These are phyloP conservation scores for Colletotrichum melonis DNA, from an alignment of 2,329 filamentous ascomycete species.

Conservation along the genomic window DNA sequence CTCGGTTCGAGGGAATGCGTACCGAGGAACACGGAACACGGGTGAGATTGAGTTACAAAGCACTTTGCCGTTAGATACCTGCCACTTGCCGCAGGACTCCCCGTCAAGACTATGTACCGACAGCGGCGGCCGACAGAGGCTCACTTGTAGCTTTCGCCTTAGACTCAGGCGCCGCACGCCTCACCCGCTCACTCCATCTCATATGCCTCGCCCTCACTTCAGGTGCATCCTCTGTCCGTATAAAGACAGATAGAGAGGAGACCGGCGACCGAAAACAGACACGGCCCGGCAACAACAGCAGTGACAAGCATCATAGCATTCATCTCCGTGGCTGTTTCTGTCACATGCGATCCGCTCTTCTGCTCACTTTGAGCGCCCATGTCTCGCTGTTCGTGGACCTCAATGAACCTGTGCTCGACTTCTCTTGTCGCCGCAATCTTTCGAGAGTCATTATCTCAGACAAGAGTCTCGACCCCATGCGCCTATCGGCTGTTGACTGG, in stretches of 20 bases:
- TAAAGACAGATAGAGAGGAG: neutral
- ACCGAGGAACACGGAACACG: conserved; percentile 15
- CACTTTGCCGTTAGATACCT: conserved; percentile 11
- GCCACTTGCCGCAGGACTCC: conserved; percentile 1
- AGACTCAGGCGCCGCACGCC: conserved; percentile 9
- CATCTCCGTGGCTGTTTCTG: conserved; percentile 2
- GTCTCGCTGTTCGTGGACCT: conserved; percentile 23
- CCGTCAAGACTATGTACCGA: conserved; percentile 13
- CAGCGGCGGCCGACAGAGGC: conserved; percentile 12
- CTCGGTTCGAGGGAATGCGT: conserved; percentile 28
- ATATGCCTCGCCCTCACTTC: neutral
- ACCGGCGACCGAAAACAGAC: neutral
- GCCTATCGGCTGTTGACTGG: conserved; percentile 3
- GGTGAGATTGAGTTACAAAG: conserved; percentile 18
- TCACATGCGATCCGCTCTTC: conserved; percentile 30
- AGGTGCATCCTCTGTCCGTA: neutral
- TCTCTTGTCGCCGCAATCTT: conserved; percentile 19
- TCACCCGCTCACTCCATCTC: conserved; percentile 4
- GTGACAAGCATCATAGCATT: neutral
- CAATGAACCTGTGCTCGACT: neutral
- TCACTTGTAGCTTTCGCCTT: conserved; percentile 19
- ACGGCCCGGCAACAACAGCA: neutral
- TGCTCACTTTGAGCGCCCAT: conserved; percentile 2
- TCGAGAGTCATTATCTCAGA: conserved; percentile 13
- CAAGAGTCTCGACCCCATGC: conserved; percentile 18